A percentile compares a stretch with the other conserved stretches of the same genome.
phyloP scores from a whole-genome alignment of 1,139 yeast genomes.

The Saccharomycopsis hybrid region DNA sequence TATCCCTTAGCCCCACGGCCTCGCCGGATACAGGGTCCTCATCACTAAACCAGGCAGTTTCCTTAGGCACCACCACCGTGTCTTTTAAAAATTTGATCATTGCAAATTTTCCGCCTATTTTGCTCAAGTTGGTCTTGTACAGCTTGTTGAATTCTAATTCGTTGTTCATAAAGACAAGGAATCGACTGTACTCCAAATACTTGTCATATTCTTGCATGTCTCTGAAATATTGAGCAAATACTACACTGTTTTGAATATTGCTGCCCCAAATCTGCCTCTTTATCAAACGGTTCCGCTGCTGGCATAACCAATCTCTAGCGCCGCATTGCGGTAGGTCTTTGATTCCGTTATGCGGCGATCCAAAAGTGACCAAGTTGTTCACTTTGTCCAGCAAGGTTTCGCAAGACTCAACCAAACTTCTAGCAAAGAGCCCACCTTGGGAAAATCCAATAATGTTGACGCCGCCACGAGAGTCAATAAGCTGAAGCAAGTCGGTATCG shows the following conservation, averaged over 20 bases:
- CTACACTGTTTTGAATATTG: conserved; percentile 48
- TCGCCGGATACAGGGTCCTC: conserved; percentile 13
- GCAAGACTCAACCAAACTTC: conserved; percentile 61
- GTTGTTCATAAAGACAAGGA: conserved; percentile 62
- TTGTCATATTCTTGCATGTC: conserved; percentile 35
- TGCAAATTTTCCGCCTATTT: conserved; percentile 44
- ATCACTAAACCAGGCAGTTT: conserved; percentile 59
- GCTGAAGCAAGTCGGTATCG: conserved; percentile 28
- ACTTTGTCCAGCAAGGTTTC: conserved; percentile 32
- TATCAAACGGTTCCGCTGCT: conserved; percentile 46
- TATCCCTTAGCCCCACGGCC: conserved; percentile 41
- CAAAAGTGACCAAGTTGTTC: conserved; percentile 59
- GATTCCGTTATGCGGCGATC: conserved; percentile 79
- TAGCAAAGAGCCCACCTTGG: conserved; percentile 71
- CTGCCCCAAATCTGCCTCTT: conserved; percentile 57
- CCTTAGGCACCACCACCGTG: conserved; percentile 64
- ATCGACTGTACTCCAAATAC: conserved; percentile 45
- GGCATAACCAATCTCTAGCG: conserved; percentile 54
- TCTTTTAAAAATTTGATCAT: conserved; percentile 57
- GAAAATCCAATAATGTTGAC: conserved; percentile 77
- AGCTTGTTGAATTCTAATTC: conserved; percentile 38
- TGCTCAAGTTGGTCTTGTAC: conserved; percentile 39
- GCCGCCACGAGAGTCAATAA: conserved; percentile 36
- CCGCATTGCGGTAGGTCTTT: conserved; percentile 61
- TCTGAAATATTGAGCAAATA: conserved; percentile 76